Evolutionary conservation across 2,329 filamentous ascomycete species (phyloP).

Genomic region (Botrytis squamosa): DNA sequence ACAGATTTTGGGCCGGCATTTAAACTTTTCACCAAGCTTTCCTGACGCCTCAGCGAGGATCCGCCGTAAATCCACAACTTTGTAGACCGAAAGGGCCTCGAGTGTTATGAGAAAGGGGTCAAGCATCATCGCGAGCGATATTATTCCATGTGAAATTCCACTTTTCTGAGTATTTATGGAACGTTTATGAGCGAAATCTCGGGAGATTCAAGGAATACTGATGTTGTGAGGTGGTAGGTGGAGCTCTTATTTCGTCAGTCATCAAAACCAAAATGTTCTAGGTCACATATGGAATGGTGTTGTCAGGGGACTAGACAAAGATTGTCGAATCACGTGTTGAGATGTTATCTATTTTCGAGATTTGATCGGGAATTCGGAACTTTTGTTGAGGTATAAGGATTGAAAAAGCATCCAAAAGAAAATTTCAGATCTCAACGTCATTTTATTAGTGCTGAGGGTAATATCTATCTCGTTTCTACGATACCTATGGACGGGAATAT

Average conservation of each 20-base stretch:
- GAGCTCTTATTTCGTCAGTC: neutral
- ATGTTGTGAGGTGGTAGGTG: neutral
- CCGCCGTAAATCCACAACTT: constrained; percentile 4
- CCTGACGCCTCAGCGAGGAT: neutral
- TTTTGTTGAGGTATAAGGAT: neutral
- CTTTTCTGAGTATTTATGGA: constrained; percentile 16
- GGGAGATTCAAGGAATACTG: neutral
- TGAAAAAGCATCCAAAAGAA: neutral
- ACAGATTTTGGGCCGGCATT: neutral
- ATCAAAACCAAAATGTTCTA: neutral
- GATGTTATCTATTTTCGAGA: neutral
- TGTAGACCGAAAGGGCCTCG: neutral
- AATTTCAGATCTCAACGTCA: neutral
- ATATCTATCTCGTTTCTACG: neutral
- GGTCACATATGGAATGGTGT: neutral
- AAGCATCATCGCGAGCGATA: constrained; percentile 12
- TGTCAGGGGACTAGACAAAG: neutral
- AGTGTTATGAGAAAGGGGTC: constrained; percentile 4
- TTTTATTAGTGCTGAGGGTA: neutral
- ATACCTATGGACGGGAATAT: neutral
- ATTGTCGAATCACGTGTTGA: constrained; percentile 8
- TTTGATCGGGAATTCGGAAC: neutral
- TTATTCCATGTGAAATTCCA: constrained; percentile 8
- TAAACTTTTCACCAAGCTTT: constrained; percentile 16
- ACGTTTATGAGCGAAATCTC: neutral